Evolutionary conservation across 768 basidiomycete genomes (phyloP).

Genomic region (Phlebiopsis gigantea): DNA sequence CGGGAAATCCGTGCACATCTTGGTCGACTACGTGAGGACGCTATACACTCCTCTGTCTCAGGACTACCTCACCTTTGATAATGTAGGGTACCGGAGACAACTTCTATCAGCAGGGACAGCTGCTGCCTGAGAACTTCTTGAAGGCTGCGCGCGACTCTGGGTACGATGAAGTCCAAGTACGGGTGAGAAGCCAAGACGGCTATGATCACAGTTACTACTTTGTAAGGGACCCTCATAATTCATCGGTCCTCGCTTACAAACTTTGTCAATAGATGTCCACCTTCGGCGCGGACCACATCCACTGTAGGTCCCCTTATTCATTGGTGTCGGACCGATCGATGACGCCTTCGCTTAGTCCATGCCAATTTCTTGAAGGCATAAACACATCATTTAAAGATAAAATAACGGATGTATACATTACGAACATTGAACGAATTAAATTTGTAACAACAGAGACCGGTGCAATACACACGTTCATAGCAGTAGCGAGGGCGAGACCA

Average conservation of each 20-base stretch:
- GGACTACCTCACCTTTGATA: not conserved
- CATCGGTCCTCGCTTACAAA: not conserved
- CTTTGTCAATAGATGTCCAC: conserved; percentile 65
- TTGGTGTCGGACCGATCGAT: conserved; percentile 6
- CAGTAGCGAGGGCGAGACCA: not conserved
- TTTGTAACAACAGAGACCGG: not conserved
- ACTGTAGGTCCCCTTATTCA: conserved; percentile 50
- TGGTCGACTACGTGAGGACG: conserved; percentile 76
- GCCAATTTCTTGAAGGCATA: conserved; percentile 81
- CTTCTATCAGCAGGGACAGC: conserved; percentile 81
- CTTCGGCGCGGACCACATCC: conserved; percentile 85
- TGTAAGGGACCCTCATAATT: conserved; percentile 33
- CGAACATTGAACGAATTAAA: not conserved
- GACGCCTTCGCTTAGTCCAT: conserved; percentile 50
- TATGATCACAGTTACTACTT: conserved; percentile 93
- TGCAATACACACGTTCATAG: not conserved
- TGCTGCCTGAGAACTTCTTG: conserved; percentile 86
- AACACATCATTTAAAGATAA: conserved; percentile 5
- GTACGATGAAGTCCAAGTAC: conserved; percentile 68
- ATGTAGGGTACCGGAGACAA: conserved; percentile 71
- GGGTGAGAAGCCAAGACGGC: conserved; percentile 72
- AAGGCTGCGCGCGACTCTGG: conserved; percentile 71
- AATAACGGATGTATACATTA: conserved; percentile 4
- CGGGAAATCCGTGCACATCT: conserved; percentile 59
- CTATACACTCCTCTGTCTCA: not conserved